A percentile compares a stretch with the other conserved stretches of the same genome.
Evolutionary conservation across 2,329 filamentous ascomycete species (phyloP).

Genomic region (Passalora sequoiae): DNA sequence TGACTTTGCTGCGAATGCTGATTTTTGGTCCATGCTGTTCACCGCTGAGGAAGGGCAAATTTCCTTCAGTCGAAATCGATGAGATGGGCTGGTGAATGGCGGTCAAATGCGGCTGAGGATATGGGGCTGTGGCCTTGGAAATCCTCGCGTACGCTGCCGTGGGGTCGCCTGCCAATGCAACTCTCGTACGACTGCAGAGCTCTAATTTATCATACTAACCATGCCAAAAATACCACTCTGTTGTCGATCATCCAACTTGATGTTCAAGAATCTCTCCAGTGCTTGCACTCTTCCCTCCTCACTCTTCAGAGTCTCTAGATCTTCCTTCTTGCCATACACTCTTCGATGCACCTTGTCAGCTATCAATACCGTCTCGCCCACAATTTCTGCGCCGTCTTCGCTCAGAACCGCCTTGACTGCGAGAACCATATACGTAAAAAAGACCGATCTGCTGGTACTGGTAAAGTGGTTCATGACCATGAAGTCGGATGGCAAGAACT

Average conservation of each 20-base stretch:
- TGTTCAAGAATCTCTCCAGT: conserved; percentile 42
- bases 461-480: conserved; percentile 56
- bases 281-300: conserved; percentile 43
- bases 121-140: no score
- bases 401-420: conserved; percentile 51
- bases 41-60: no score
- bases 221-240: conserved; percentile 12
- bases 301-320: conserved; percentile 37
- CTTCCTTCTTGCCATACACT: conserved; percentile 39
- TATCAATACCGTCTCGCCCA: conserved; percentile 39
- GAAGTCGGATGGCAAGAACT: conserved; percentile 60
- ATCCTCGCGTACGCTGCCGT: no score
- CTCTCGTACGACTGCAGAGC: no score
- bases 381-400: conserved; percentile 33
- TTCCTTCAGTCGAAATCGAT: no score
- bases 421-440: conserved; percentile 53
- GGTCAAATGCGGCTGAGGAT: no score
- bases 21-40: no score
- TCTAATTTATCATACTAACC: no score
- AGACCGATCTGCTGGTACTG: conserved; percentile 46
- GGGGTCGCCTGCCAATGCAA: no score
- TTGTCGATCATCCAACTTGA: conserved; percentile 28
- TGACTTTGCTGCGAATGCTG: no score
- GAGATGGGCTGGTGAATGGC: no score
- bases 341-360: conserved; percentile 44